phyloP scores from a whole-genome alignment of 2,329 filamentous ascomycete genomes.

The Dendrostoma leiphaemia region DNA sequence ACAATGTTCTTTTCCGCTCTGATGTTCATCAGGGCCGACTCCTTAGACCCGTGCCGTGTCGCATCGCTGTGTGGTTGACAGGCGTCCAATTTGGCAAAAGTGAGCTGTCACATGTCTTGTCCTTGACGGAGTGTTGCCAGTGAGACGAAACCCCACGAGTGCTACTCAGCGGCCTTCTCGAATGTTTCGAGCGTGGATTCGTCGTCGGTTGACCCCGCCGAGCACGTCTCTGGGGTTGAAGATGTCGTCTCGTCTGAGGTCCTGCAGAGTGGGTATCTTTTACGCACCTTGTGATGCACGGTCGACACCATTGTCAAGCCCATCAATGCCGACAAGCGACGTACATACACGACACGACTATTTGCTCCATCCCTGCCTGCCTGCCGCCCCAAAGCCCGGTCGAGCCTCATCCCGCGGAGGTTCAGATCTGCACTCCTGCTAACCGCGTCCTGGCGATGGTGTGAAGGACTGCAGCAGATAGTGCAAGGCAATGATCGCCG shows the following conservation, averaged over 20 bases:
- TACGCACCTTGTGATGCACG: not conserved
- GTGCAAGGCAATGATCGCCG: conserved; percentile 2
- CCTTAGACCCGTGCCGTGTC: too few species aligned
- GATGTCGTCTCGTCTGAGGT: not conserved
- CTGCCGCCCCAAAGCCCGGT: not conserved
- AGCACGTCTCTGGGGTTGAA: not conserved
- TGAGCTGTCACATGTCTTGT: too few species aligned
- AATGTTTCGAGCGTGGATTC: not conserved
- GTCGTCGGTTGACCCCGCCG: not conserved
- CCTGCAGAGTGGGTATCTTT: not conserved
- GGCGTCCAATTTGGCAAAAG: too few species aligned
- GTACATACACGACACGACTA: too few species aligned
- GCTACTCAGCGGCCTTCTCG: too few species aligned
- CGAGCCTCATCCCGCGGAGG: not conserved
- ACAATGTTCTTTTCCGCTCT: too few species aligned
- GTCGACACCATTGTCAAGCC: not conserved
- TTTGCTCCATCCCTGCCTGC: not conserved
- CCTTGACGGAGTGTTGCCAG: too few species aligned
- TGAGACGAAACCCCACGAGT: too few species aligned
- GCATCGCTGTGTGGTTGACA: too few species aligned
- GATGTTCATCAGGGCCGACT: too few species aligned
- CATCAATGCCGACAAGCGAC: not conserved
- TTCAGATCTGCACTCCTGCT: not conserved
- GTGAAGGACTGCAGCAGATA: not conserved
- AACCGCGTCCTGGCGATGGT: not conserved